Evolutionary conservation across 805 yeast species (phyloP).

Genomic region (Candida nitratophila): DNA sequence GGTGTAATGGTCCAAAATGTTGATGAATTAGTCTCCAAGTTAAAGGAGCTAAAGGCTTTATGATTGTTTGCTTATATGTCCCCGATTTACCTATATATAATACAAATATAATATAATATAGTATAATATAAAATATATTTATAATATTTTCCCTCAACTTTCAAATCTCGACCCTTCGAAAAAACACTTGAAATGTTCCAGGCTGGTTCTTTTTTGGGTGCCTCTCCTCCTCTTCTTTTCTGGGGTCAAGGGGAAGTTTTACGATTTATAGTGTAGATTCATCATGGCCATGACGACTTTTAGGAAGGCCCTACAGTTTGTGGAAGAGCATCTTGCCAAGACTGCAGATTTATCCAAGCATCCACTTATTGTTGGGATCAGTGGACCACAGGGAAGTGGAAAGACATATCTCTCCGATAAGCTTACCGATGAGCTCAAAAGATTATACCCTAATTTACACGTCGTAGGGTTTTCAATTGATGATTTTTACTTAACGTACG

Average conservation of each 20-base stretch:
- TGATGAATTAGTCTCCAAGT: slow-evolving; percentile 72
- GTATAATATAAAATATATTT: too few species aligned
- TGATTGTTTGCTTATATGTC: background rate
- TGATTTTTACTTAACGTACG: slow-evolving; percentile 71
- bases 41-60: slow-evolving; percentile 65
- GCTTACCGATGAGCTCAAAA: slow-evolving; percentile 28
- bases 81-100: too few species aligned
- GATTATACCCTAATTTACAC: slow-evolving; percentile 28
- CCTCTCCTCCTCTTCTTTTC: too few species aligned
- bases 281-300: too few species aligned
- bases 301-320: background rate
- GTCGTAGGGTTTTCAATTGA: slow-evolving; percentile 65
- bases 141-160: too few species aligned
- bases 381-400: slow-evolving; percentile 81
- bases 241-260: too few species aligned
- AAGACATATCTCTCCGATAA: slow-evolving; percentile 50
- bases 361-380: slow-evolving; percentile 43
- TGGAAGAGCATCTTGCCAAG: background rate
- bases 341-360: background rate
- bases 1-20: slow-evolving; percentile 78
- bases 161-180: too few species aligned
- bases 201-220: too few species aligned
- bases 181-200: too few species aligned
- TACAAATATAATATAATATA: too few species aligned
- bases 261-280: too few species aligned